These are phyloP conservation scores for Fraxinus floribunda DNA, from an alignment of 305 asterid genomes.

Conservation along the genomic window DNA sequence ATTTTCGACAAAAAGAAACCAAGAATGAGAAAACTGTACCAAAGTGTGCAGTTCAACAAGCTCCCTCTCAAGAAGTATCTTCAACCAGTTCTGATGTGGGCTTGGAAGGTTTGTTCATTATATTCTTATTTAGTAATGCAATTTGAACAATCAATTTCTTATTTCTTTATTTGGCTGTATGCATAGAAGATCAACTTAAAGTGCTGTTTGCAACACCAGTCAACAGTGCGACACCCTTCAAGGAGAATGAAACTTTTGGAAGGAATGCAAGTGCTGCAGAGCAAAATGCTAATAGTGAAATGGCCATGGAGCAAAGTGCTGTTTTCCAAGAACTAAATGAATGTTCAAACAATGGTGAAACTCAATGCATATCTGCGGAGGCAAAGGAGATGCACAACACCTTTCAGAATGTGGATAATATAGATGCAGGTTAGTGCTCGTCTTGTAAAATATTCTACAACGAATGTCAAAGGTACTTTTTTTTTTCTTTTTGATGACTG, in stretches of 20 bases:
- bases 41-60: conserved; percentile 5
- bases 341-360: conserved; percentile 4
- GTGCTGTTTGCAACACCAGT: conserved; percentile 40
- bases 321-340: conserved; percentile 10
- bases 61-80: conserved; percentile 8
- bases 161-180: conserved; percentile 16
- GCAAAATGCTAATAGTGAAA: conserved; percentile 7
- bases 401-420: conserved; percentile 11
- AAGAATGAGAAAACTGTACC: conserved; percentile 13
- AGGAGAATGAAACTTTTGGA: conserved; percentile 22
- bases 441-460: conserved; percentile 2
- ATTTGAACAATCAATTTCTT: conserved; percentile 12
- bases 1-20: conserved; percentile 21
- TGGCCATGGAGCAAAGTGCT: neutral
- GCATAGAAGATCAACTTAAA: conserved; percentile 37
- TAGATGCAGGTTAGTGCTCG: conserved; percentile 25
- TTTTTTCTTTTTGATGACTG: neutral
- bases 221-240: conserved; percentile 23
- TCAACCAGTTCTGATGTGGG: conserved; percentile 13
- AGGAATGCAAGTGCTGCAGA: conserved; percentile 15
- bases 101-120: neutral
- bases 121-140: neutral
- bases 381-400: conserved; percentile 10
- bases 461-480: neutral
- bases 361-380: conserved; percentile 22